Percentiles rank a stretch among this genome's conserved stretches.
These are phyloP conservation scores for Phialophora verrucosa DNA, from an alignment of 2,329 filamentous ascomycete genomes.

Conservation along the genomic window DNA sequence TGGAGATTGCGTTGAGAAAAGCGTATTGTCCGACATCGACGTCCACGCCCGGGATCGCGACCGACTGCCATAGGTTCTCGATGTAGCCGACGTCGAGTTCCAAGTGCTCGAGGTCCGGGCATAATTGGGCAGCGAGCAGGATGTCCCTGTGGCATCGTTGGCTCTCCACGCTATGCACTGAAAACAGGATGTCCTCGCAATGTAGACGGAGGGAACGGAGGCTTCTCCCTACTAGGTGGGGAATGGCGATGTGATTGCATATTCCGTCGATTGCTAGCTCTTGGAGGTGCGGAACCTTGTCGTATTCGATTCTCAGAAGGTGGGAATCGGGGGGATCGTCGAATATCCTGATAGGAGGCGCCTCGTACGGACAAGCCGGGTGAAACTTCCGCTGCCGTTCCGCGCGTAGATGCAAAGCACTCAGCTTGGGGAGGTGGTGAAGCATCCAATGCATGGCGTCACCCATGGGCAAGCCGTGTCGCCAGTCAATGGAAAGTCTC, in stretches of 20 bases:
- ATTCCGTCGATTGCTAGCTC: conserved; percentile 38
- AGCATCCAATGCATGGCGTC: conserved; percentile 24
- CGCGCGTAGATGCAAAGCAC: conserved; percentile 29
- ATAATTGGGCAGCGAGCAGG: conserved; percentile 24
- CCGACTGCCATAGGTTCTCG: conserved; percentile 38
- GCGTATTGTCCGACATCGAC: conserved; percentile 39
- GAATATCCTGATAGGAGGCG: conserved; percentile 10
- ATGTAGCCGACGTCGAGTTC: conserved; percentile 39
- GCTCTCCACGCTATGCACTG: conserved; percentile 27
- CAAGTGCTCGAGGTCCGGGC: conserved; percentile 36
- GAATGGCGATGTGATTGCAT: conserved; percentile 36
- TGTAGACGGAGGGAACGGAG: conserved; percentile 33
- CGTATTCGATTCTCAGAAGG: conserved; percentile 30
- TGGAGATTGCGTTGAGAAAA: conserved; percentile 35
- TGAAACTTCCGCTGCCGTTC: conserved; percentile 23
- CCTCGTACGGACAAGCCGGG: conserved; percentile 23
- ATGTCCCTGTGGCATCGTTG: conserved; percentile 34
- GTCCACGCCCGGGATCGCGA: conserved; percentile 38
- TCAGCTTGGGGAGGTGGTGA: conserved; percentile 25
- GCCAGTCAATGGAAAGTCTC: conserved; percentile 27
- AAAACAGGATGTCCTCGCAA: conserved; percentile 23
- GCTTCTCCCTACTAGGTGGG: conserved; percentile 25
- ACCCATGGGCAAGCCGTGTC: conserved; percentile 18
- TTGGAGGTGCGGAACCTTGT: conserved; percentile 23
- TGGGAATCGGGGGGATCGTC: conserved; percentile 14